A percentile compares a stretch with the other conserved stretches of the same genome.
phyloP scores from a whole-genome alignment of 208 protist genomes.

The Crithidia expoeki region DNA sequence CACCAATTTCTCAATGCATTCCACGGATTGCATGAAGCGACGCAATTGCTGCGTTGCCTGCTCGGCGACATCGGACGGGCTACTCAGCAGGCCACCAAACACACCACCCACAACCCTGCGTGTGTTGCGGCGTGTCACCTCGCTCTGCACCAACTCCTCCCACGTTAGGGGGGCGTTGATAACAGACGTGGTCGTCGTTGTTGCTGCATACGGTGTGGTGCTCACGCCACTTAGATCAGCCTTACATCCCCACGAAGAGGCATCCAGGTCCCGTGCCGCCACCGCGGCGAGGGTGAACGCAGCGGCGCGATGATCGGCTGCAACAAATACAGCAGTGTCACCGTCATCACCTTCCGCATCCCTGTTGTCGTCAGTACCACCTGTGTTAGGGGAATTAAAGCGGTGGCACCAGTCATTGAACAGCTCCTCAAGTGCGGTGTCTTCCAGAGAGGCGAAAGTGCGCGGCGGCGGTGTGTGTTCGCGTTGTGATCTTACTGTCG shows the following conservation, averaged over 20 bases:
- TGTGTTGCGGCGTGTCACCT: constrained; percentile 30
- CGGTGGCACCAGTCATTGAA: constrained; percentile 54
- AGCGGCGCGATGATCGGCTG: constrained; percentile 61
- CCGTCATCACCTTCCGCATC: background rate
- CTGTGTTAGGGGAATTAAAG: too few species aligned
- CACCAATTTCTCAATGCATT: constrained; percentile 70
- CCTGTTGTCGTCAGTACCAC: constrained; percentile 10
- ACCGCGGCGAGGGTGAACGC: constrained; percentile 68
- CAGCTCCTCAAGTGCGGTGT: constrained; percentile 65
- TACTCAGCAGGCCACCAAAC: constrained; percentile 4
- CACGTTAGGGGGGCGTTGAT: constrained; percentile 55
- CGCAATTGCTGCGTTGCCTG: constrained; percentile 55
- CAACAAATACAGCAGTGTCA: constrained; percentile 53
- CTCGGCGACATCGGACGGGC: constrained; percentile 36
- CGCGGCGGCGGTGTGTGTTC: constrained; percentile 39
- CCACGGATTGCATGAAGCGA: constrained; percentile 63
- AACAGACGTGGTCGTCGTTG: constrained; percentile 1
- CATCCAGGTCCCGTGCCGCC: constrained; percentile 13
- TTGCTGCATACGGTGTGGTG: background rate
- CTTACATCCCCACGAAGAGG: background rate
- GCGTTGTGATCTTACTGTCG: background rate
- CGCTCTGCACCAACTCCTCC: constrained; percentile 56
- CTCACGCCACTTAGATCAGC: background rate
- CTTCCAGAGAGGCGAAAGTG: constrained; percentile 68
- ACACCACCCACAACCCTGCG: background rate